These are phyloP conservation scores for Vaccinium myrtillus DNA, from an alignment of 148 eudicot species.

Conservation along the genomic window DNA sequence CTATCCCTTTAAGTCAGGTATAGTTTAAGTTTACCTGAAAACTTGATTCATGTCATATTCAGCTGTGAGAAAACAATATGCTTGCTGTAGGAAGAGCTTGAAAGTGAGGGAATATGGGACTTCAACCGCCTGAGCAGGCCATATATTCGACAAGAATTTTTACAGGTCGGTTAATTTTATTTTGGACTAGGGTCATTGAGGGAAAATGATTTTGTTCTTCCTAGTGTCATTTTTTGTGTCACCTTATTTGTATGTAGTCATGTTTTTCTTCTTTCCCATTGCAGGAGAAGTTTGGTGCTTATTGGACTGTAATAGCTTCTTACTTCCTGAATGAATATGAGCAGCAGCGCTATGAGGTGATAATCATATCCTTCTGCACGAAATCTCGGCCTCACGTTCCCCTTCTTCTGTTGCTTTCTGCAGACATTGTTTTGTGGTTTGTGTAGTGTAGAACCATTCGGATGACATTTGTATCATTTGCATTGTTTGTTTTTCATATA, in stretches of 20 bases:
- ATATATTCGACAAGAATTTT: slow-evolving; percentile 61
- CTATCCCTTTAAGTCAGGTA: slow-evolving; percentile 92
- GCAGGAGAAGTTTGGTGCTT: slow-evolving; percentile 88
- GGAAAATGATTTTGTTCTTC: neutral
- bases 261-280: slow-evolving; percentile 15
- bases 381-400: neutral
- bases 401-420: neutral
- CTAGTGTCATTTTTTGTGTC: neutral
- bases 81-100: slow-evolving; percentile 84
- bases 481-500: neutral
- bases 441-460: neutral
- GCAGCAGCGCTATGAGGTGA: slow-evolving; percentile 73
- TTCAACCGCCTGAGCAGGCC: slow-evolving; percentile 85
- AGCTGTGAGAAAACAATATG: slow-evolving; percentile 11
- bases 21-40: neutral
- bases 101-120: slow-evolving; percentile 93
- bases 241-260: slow-evolving; percentile 2
- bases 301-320: slow-evolving; percentile 73
- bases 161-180: slow-evolving; percentile 50
- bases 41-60: neutral
- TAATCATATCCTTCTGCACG: neutral
- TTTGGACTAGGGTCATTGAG: neutral
- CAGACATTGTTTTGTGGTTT: neutral
- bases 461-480: neutral
- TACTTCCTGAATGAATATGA: slow-evolving; percentile 69